Percentiles rank a stretch among this genome's conserved stretches.
phyloP scores from a whole-genome alignment of 768 basidiomycete species.

The Scleroderma bovista region DNA sequence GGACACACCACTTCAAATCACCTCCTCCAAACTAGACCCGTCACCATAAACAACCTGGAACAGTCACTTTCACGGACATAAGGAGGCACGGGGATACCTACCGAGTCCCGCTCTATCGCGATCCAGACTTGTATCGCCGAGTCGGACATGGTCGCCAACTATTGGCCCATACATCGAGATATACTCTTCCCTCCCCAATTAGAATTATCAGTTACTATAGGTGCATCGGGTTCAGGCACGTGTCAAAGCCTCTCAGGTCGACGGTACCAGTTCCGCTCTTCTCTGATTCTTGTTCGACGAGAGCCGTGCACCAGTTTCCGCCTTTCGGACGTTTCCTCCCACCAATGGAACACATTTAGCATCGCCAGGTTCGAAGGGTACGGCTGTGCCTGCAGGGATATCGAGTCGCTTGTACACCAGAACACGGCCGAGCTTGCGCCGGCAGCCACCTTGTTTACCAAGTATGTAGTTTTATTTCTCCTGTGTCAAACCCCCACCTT shows the following conservation, averaged over 20 bases:
- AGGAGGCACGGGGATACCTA: conserved; percentile 20
- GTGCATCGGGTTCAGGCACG: conserved; percentile 57
- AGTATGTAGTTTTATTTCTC: too few species aligned
- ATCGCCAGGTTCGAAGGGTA: conserved; percentile 95
- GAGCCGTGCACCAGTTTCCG: conserved; percentile 55
- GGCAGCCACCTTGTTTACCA: too few species aligned
- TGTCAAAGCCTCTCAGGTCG: conserved; percentile 62
- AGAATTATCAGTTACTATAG: conserved; percentile 45
- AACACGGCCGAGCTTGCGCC: too few species aligned
- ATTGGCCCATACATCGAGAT: conserved; percentile 96
- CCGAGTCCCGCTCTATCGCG: conserved; percentile 83
- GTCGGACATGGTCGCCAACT: conserved; percentile 77
- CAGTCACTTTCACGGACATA: background rate
- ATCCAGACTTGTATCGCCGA: conserved; percentile 92
- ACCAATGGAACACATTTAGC: conserved; percentile 73
- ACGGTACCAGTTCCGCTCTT: conserved; percentile 25
- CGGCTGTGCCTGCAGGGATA: conserved; percentile 91
- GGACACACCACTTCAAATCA: conserved; percentile 18
- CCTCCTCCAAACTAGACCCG: conserved; percentile 96
- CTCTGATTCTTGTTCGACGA: conserved; percentile 44
- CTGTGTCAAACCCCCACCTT: too few species aligned
- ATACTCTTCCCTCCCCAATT: conserved; percentile 69
- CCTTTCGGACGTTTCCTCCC: conserved; percentile 71
- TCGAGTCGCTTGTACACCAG: conserved; percentile 87
- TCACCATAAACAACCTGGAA: conserved; percentile 83